A percentile compares a stretch with the other conserved stretches of the same genome.
Evolutionary conservation across 352 stramenopile genomes (phyloP).

Genomic region (Globisporangium parvum): DNA sequence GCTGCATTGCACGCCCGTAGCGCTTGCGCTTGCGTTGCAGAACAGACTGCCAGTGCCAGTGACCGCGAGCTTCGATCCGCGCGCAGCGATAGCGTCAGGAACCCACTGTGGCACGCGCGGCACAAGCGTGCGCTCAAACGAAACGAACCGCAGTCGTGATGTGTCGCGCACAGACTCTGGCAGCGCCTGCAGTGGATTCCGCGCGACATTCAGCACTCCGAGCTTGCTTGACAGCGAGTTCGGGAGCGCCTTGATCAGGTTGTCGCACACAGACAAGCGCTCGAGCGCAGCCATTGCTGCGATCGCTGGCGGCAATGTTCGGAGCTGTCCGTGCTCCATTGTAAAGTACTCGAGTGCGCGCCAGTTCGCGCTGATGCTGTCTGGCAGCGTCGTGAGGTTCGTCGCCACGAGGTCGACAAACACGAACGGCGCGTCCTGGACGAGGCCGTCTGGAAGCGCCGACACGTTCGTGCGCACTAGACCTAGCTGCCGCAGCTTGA

Average conservation of each 20-base stretch:
- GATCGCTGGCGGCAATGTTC: slow-evolving; percentile 5
- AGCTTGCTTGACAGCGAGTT: background rate
- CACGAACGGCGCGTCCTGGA: slow-evolving; percentile 8
- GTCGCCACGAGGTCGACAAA: slow-evolving; percentile 9
- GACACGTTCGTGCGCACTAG: slow-evolving; percentile 6
- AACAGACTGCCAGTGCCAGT: background rate
- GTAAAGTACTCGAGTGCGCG: slow-evolving; percentile 4
- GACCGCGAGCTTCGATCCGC: background rate
- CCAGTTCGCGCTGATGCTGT: slow-evolving; percentile 7
- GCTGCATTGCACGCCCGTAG: background rate
- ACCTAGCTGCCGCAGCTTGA: background rate
- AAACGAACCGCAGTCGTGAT: background rate
- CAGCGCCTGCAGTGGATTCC: slow-evolving; percentile 5
- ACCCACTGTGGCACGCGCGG: slow-evolving; percentile 1
- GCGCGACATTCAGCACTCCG: slow-evolving; percentile 7
- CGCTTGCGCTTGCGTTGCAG: background rate
- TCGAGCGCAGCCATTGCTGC: slow-evolving; percentile 2
- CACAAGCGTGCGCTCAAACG: slow-evolving; percentile 9
- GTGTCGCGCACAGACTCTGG: background rate
- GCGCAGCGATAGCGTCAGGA: background rate
- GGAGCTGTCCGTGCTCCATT: slow-evolving; percentile 11
- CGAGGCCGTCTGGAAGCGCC: slow-evolving; percentile 4
- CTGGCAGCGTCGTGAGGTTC: slow-evolving; percentile 7
- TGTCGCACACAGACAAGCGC: slow-evolving; percentile 8
- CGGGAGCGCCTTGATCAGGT: slow-evolving; percentile 5